Conservation (phyloP, 306 rosid genomes). For the Trichosanthes cucumerina region DNA sequence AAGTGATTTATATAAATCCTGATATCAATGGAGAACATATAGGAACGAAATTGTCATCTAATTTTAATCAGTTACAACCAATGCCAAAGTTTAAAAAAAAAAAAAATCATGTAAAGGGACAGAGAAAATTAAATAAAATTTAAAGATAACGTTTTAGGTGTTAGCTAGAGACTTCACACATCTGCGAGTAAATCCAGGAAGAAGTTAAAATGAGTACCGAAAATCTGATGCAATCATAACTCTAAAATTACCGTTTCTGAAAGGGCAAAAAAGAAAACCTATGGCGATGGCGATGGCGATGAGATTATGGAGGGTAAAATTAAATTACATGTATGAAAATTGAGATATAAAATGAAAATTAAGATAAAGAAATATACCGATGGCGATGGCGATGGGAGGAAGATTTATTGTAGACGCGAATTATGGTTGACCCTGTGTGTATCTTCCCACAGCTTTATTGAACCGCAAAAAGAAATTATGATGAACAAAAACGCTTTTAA, state of each 20-base stretch:
- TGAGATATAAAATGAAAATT: too few species aligned
- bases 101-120: neutral
- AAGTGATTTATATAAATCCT: neutral
- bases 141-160: neutral
- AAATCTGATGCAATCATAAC: neutral
- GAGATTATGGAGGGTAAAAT: too few species aligned
- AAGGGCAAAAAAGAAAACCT: neutral
- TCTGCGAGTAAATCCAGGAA: neutral
- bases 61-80: neutral
- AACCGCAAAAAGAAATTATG: slow-evolving; percentile 47
- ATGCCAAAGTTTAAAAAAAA: neutral
- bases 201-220: neutral
- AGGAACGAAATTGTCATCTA: neutral
- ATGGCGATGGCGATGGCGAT: too few species aligned
- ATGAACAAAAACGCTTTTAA: neutral
- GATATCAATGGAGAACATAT: neutral
- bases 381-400: neutral
- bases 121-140: neutral
- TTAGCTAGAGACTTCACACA: neutral
- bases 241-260: neutral
- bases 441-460: slow-evolving; percentile 99
- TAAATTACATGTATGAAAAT: too few species aligned
- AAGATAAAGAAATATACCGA: neutral
- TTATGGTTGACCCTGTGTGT: slow-evolving; percentile 50
- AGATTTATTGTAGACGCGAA: neutral